A percentile compares a stretch with the other conserved stretches of the same genome.
These are phyloP conservation scores for Eragrostis tef DNA, from an alignment of 202 grass and related monocot genomes.

Conservation along the genomic window DNA sequence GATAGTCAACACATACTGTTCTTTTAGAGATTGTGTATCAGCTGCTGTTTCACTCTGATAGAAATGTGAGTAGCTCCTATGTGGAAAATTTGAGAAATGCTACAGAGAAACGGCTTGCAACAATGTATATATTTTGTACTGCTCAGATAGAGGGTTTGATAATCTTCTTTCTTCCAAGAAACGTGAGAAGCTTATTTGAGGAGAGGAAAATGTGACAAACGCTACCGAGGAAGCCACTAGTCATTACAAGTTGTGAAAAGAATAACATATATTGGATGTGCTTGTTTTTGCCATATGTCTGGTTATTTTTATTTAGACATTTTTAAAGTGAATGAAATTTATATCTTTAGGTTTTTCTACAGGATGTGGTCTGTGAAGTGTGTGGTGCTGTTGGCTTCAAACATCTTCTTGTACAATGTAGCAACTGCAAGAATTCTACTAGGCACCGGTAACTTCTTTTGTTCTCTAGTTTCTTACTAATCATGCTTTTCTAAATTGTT, in stretches of 20 bases:
- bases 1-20: too few relatives aligned
- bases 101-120: not conserved
- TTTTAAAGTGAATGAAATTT: not conserved
- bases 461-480: not conserved
- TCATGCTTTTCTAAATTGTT: not conserved
- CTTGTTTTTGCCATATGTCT: not conserved
- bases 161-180: not conserved
- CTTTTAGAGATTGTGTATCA: too few relatives aligned
- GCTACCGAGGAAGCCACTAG: not conserved
- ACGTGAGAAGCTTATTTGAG: not conserved
- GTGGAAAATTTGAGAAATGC: not conserved
- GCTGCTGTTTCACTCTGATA: too few relatives aligned
- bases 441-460: constrained; percentile 49
- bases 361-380: constrained; percentile 56
- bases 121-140: too few relatives aligned
- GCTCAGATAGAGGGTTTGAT: not conserved
- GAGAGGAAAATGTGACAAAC: not conserved
- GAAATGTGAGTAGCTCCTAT: too few relatives aligned
- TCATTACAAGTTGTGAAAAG: not conserved
- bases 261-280: not conserved
- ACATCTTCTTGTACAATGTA: constrained; percentile 51
- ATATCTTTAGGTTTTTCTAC: constrained; percentile 21
- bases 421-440: constrained; percentile 33
- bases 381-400: constrained; percentile 51
- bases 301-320: not conserved